phyloP scores from a whole-genome alignment of 2,329 filamentous ascomycete species.

The Fusarium pseudocircinatum region DNA sequence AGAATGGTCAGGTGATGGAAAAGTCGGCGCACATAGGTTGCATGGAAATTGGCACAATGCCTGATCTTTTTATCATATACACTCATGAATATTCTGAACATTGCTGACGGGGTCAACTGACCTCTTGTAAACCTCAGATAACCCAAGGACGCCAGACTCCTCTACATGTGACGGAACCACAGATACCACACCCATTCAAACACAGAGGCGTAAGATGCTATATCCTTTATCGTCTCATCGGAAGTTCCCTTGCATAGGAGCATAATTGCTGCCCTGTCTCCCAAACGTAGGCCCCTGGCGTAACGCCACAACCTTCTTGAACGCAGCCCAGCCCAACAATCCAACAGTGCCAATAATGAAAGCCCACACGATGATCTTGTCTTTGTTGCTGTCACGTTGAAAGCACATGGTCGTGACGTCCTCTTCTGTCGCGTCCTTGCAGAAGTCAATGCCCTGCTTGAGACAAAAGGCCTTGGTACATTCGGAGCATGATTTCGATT shows the following conservation, averaged over 20 bases:
- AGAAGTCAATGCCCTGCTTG: slow-evolving; percentile 68
- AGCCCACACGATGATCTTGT: slow-evolving; percentile 72
- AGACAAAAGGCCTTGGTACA: slow-evolving; percentile 75
- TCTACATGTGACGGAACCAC: background rate
- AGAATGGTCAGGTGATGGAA: slow-evolving; percentile 31
- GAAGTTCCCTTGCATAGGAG: slow-evolving; percentile 42
- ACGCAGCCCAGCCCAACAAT: slow-evolving; percentile 68
- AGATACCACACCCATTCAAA: background rate
- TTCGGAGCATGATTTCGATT: slow-evolving; percentile 63
- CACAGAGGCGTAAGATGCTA: background rate
- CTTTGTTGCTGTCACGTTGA: slow-evolving; percentile 73
- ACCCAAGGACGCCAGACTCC: slow-evolving; percentile 20
- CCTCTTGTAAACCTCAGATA: slow-evolving; percentile 8
- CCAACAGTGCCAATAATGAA: slow-evolving; percentile 69
- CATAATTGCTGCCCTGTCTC: slow-evolving; percentile 44
- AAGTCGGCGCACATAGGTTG: slow-evolving; percentile 43
- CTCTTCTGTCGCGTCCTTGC: slow-evolving; percentile 68
- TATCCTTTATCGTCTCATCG: slow-evolving; percentile 12
- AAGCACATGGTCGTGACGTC: slow-evolving; percentile 72
- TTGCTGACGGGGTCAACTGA: slow-evolving; percentile 9
- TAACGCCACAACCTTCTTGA: slow-evolving; percentile 59
- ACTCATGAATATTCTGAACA: background rate
- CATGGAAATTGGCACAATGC: slow-evolving; percentile 40
- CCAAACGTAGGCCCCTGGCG: slow-evolving; percentile 47
- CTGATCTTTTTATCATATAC: slow-evolving; percentile 25